phyloP scores from a whole-genome alignment of 2,329 filamentous ascomycete genomes.

The Aspergillus calidoustus region DNA sequence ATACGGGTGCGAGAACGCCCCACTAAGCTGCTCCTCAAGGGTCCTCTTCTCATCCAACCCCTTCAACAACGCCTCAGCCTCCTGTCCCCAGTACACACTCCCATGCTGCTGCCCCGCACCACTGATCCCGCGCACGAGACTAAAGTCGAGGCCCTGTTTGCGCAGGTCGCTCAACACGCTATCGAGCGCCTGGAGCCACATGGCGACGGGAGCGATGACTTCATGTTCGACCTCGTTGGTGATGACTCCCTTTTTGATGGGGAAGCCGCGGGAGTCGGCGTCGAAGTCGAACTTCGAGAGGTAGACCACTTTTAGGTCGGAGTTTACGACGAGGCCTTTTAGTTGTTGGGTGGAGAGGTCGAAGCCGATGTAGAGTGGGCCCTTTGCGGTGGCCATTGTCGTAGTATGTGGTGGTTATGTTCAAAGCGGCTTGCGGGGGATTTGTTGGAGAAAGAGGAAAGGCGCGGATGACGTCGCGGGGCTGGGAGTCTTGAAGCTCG shows the following conservation, averaged over 20 bases:
- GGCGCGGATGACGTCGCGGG: not conserved
- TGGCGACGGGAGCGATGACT: conserved; percentile 87
- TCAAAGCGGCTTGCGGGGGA: not conserved
- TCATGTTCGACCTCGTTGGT: conserved; percentile 81
- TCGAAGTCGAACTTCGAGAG: conserved; percentile 96
- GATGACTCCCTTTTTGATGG: conserved; percentile 84
- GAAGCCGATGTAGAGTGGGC: conserved; percentile 83
- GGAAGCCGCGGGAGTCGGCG: conserved; percentile 76
- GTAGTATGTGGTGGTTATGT: not conserved
- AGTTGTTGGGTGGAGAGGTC: conserved; percentile 97
- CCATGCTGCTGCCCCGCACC: conserved; percentile 97
- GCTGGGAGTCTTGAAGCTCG: not conserved
- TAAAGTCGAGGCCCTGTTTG: conserved; percentile 72
- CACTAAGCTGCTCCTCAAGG: conserved; percentile 73
- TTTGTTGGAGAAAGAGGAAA: not conserved
- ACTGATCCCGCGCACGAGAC: conserved; percentile 77
- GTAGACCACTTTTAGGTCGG: conserved; percentile 77
- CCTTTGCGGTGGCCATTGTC: conserved; percentile 45
- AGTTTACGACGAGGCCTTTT: conserved; percentile 87
- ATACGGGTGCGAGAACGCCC: conserved; percentile 79
- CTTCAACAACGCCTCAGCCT: conserved; percentile 68
- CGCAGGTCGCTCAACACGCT: conserved; percentile 76
- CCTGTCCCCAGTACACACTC: conserved; percentile 86
- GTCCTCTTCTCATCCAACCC: conserved; percentile 63
- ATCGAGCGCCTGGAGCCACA: conserved; percentile 94